Percentiles rank a stretch among this genome's conserved stretches.
phyloP scores from a whole-genome alignment of 2,329 filamentous ascomycete genomes.

The Pseudocercospora fuligena region DNA sequence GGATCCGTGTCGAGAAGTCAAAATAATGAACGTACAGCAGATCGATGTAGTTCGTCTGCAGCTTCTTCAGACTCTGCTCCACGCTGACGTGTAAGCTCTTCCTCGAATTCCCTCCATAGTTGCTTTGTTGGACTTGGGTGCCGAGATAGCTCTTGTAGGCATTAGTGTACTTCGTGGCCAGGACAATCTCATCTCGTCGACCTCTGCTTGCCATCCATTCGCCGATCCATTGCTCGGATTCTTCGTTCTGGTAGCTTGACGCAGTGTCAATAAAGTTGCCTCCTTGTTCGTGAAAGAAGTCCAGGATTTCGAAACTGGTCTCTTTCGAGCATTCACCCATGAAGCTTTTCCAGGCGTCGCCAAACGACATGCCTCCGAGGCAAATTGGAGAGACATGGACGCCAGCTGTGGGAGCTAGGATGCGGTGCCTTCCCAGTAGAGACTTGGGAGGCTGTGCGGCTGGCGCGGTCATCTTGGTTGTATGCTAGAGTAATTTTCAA shows the following conservation, averaged over 20 bases:
- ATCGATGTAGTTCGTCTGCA: slow-evolving; percentile 72
- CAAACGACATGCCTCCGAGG: slow-evolving; percentile 60
- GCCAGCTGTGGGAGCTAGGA: slow-evolving; percentile 54
- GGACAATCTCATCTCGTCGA: slow-evolving; percentile 69
- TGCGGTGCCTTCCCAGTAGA: slow-evolving; percentile 55
- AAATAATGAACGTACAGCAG: slow-evolving; percentile 44
- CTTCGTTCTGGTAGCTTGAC: slow-evolving; percentile 41
- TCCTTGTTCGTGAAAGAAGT: slow-evolving; percentile 40
- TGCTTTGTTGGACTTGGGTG: slow-evolving; percentile 45
- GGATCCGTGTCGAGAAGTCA: slow-evolving; percentile 50
- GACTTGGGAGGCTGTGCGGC: slow-evolving; percentile 41
- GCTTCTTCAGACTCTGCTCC: slow-evolving; percentile 48
- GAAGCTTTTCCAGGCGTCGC: slow-evolving; percentile 49
- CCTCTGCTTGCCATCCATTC: slow-evolving; percentile 31
- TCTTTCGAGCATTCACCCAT: slow-evolving; percentile 48
- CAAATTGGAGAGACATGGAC: slow-evolving; percentile 59
- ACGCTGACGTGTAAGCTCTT: slow-evolving; percentile 64
- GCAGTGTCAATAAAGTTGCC: slow-evolving; percentile 51
- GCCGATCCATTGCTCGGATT: slow-evolving; percentile 39
- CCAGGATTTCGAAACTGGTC: slow-evolving; percentile 38
- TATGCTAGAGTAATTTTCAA: not conserved
- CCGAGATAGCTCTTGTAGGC: slow-evolving; percentile 32
- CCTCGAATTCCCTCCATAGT: slow-evolving; percentile 63
- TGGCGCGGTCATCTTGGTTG: slow-evolving; percentile 2
- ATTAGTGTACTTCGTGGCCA: slow-evolving; percentile 51